These are phyloP conservation scores for Geotrichum phurueaensis DNA, from an alignment of 1,139 yeast genomes.

Conservation along the genomic window DNA sequence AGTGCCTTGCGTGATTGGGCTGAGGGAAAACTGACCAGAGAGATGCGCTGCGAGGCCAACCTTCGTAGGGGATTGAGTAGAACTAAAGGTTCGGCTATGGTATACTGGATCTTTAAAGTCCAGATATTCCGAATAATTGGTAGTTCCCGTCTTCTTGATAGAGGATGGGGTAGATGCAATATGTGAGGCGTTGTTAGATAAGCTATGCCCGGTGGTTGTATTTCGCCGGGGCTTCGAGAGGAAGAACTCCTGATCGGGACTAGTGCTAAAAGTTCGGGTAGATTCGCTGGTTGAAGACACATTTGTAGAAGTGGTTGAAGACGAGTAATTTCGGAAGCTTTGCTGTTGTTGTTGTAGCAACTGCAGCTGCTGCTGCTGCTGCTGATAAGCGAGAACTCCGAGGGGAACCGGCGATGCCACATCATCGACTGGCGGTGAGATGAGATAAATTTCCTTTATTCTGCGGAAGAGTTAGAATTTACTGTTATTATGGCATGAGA, in stretches of 20 bases:
- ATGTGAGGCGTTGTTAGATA: neutral
- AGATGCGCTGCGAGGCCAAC: constrained; percentile 4
- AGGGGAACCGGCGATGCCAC: neutral
- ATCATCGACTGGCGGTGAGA: neutral
- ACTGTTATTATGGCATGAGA: neutral
- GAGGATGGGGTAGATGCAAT: neutral
- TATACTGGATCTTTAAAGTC: neutral
- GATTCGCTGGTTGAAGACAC: neutral
- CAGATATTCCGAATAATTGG: constrained; percentile 2
- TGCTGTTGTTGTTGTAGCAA: neutral
- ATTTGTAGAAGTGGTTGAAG: neutral
- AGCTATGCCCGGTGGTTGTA: constrained; percentile 4
- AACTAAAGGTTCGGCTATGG: neutral
- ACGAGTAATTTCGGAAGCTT: neutral
- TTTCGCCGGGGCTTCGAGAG: constrained; percentile 2
- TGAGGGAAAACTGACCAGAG: constrained; percentile 11
- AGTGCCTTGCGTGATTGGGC: neutral
- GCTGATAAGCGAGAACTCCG: neutral
- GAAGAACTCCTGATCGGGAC: neutral
- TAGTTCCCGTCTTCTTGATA: neutral
- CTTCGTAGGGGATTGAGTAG: neutral
- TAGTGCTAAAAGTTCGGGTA: neutral
- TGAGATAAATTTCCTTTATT: neutral
- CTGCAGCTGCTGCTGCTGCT: neutral
- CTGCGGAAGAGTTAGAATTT: neutral